phyloP scores from a whole-genome alignment of 495 filamentous ascomycete genomes.

The Peziza echinospora region DNA sequence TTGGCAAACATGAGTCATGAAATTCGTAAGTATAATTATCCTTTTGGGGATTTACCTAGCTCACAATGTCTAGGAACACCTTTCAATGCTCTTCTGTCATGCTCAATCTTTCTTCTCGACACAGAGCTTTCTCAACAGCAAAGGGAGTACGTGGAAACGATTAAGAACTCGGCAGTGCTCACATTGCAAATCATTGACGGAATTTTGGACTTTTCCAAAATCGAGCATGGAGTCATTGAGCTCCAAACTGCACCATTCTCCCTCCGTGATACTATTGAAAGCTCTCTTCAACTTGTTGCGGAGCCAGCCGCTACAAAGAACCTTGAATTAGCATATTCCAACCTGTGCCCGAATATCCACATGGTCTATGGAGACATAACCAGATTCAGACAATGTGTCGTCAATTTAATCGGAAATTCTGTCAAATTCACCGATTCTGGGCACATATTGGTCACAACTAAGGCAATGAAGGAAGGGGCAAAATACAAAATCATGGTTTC shows the following conservation, averaged over 20 bases:
- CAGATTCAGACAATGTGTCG: slow-evolving; percentile 43
- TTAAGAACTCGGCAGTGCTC: slow-evolving; percentile 43
- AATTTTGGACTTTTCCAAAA: slow-evolving; percentile 47
- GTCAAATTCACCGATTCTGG: slow-evolving; percentile 48
- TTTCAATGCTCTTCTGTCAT: slow-evolving; percentile 19
- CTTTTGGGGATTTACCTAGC: background rate
- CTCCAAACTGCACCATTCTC: slow-evolving; percentile 44
- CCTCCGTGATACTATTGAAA: slow-evolving; percentile 43
- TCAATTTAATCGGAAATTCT: slow-evolving; percentile 52
- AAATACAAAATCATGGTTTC: slow-evolving; percentile 14
- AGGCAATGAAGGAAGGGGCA: slow-evolving; percentile 5
- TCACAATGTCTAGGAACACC: slow-evolving; percentile 10
- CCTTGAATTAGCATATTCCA: slow-evolving; percentile 45
- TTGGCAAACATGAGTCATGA: slow-evolving; percentile 19
- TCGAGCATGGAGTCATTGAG: slow-evolving; percentile 48
- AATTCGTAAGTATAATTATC: slow-evolving; percentile 9
- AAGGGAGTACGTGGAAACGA: slow-evolving; percentile 30
- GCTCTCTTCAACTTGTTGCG: slow-evolving; percentile 44
- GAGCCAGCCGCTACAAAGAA: slow-evolving; percentile 46
- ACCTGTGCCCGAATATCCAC: slow-evolving; percentile 37
- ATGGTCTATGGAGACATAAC: slow-evolving; percentile 45
- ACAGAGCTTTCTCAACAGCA: slow-evolving; percentile 41
- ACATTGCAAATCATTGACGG: slow-evolving; percentile 48
- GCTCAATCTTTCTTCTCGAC: slow-evolving; percentile 24
- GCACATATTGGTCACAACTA: slow-evolving; percentile 29